Evolutionary conservation across 202 grass and related monocot genomes (phyloP).

Genomic region (Elaeis oleifera): DNA sequence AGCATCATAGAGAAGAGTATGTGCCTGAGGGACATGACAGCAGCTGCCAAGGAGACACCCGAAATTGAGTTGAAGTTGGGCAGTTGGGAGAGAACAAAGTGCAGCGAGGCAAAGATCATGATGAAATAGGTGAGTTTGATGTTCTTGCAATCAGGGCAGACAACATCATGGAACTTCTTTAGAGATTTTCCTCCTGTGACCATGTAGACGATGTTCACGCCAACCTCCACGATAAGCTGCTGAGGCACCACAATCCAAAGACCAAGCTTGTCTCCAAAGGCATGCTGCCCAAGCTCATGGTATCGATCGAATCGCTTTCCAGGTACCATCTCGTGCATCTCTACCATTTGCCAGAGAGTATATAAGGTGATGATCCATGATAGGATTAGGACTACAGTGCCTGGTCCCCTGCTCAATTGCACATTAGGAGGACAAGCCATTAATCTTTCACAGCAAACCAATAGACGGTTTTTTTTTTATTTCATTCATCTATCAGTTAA

Average conservation of each 20-base stretch:
- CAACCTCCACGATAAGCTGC: slow-evolving; percentile 34
- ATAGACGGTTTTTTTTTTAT: too few relatives aligned
- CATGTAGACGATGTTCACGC: slow-evolving; percentile 59
- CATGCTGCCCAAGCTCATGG: slow-evolving; percentile 20
- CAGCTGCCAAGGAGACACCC: slow-evolving; percentile 36
- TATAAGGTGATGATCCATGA: slow-evolving; percentile 16
- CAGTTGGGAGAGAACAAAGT: slow-evolving; percentile 38
- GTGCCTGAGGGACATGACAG: slow-evolving; percentile 41
- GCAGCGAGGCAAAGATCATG: slow-evolving; percentile 34
- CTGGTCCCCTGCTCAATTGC: slow-evolving; percentile 9
- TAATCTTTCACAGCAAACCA: too few relatives aligned
- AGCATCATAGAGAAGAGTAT: background rate
- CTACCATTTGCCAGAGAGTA: slow-evolving; percentile 21
- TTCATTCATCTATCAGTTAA: too few relatives aligned
- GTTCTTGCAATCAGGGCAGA: slow-evolving; percentile 29
- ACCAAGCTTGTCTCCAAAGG: slow-evolving; percentile 16
- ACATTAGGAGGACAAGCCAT: background rate
- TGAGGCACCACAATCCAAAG: slow-evolving; percentile 13
- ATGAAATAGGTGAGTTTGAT: slow-evolving; percentile 44
- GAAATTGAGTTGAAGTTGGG: slow-evolving; percentile 55
- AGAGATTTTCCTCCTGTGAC: slow-evolving; percentile 47
- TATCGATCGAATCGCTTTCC: slow-evolving; percentile 18
- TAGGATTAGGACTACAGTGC: background rate
- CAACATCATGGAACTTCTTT: slow-evolving; percentile 36
- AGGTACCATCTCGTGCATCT: slow-evolving; percentile 23